These are phyloP conservation scores for Bipolaris gigantea DNA, from an alignment of 2,329 filamentous ascomycete genomes.

Conservation along the genomic window DNA sequence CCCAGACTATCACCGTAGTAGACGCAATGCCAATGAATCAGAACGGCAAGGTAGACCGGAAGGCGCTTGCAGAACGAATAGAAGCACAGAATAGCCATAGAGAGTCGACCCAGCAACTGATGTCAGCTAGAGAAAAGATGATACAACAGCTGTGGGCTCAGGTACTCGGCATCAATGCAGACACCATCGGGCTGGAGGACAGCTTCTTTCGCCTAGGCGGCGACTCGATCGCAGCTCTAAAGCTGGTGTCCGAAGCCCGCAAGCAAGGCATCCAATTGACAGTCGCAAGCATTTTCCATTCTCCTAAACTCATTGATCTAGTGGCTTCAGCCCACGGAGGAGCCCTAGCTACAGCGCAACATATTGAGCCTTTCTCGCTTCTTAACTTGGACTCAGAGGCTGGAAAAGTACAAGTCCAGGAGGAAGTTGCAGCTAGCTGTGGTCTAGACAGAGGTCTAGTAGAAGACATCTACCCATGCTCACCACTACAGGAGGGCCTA, in stretches of 20 bases:
- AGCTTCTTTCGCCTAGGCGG: constrained; percentile 29
- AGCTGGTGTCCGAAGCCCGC: constrained; percentile 19
- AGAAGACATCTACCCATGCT: constrained; percentile 60
- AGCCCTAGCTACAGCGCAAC: too few relatives aligned
- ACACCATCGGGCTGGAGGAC: constrained; percentile 8
- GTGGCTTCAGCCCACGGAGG: background rate
- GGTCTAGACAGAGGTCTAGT: constrained; percentile 14
- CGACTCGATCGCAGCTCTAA: constrained; percentile 32
- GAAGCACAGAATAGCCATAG: background rate
- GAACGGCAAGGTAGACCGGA: constrained; percentile 19
- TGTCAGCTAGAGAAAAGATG: background rate
- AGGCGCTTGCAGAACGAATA: constrained; percentile 21
- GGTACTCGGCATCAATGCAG: background rate
- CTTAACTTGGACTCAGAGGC: constrained; percentile 7
- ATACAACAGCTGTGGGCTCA: background rate
- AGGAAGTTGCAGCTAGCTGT: background rate
- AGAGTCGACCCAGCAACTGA: background rate
- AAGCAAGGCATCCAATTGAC: background rate
- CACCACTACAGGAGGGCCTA: constrained; percentile 58
- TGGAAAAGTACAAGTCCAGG: background rate
- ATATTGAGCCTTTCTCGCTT: background rate
- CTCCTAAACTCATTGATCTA: background rate
- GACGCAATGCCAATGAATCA: constrained; percentile 25
- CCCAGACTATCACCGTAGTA: constrained; percentile 33
- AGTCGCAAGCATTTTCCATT: background rate